phyloP scores from a whole-genome alignment of 1,139 yeast species.

The Hanseniaspora sp. region DNA sequence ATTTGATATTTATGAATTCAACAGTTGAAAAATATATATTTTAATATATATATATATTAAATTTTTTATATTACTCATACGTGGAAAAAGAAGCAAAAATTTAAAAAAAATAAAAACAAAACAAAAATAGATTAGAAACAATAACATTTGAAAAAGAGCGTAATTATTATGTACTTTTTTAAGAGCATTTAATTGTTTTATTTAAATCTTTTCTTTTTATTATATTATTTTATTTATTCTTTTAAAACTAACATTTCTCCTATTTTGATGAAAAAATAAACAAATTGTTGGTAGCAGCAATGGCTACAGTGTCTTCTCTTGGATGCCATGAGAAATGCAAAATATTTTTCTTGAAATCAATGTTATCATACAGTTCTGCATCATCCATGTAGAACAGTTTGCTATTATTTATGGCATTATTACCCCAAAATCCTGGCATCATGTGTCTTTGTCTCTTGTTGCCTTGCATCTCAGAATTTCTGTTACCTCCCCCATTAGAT shows the following conservation, averaged over 20 bases:
- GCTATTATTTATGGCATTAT: slow-evolving; percentile 5
- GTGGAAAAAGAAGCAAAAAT: not conserved
- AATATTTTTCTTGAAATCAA: slow-evolving; percentile 90
- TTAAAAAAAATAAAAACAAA: slow-evolving; percentile 27
- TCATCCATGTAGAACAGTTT: slow-evolving; percentile 13
- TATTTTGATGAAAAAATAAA: slow-evolving; percentile 64
- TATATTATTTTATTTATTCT: slow-evolving; percentile 12
- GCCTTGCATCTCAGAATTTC: slow-evolving; percentile 22
- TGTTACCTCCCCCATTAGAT: slow-evolving; percentile 27
- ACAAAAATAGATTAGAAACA: slow-evolving; percentile 30
- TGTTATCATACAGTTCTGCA: slow-evolving; percentile 40
- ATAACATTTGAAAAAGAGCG: too few species aligned
- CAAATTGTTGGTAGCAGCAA: slow-evolving; percentile 94
- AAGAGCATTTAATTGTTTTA: too few species aligned
- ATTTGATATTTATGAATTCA: not conserved
- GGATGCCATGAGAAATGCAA: slow-evolving; percentile 99
- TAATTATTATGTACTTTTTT: too few species aligned
- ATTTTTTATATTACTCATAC: not conserved
- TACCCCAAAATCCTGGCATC: slow-evolving; percentile 12
- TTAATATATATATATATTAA: slow-evolving; percentile 1
- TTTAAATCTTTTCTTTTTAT: not conserved
- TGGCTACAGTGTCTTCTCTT: slow-evolving; percentile 87
- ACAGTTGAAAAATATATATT: slow-evolving; percentile 16
- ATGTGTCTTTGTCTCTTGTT: slow-evolving; percentile 27
- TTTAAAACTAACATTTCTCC: too few species aligned